A percentile compares a stretch with the other conserved stretches of the same genome.
These are phyloP conservation scores for Oryza glumipatula DNA, from an alignment of 176 grass and related monocot species.

Conservation along the genomic window DNA sequence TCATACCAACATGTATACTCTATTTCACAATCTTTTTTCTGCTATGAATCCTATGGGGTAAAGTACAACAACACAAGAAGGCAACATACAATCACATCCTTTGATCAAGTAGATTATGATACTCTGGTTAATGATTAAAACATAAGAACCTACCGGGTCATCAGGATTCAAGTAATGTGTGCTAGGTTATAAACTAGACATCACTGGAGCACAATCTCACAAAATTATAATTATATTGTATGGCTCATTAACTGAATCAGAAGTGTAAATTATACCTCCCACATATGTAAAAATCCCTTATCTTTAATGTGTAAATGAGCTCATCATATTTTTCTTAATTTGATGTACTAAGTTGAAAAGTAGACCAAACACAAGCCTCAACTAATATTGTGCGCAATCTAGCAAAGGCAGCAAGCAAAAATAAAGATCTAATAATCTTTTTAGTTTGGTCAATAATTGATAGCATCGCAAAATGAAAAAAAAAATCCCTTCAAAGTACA, in stretches of 20 bases:
- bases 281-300: neutral
- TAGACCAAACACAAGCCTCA: constrained; percentile 1
- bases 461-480: neutral
- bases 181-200: neutral
- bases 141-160: neutral
- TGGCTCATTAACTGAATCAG: constrained; percentile 10
- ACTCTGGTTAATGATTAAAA: neutral
- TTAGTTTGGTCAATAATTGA: neutral
- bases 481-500: constrained; percentile 12
- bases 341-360: neutral
- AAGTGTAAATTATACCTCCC: neutral
- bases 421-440: neutral
- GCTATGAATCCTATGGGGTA: constrained; percentile 15
- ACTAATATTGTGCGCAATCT: constrained; percentile 5
- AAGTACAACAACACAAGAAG: constrained; percentile 16
- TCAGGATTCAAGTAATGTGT: neutral
- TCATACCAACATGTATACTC: neutral
- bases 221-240: neutral
- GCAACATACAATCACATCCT: constrained; percentile 26
- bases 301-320: neutral
- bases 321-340: neutral
- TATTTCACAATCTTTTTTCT: neutral
- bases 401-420: constrained; percentile 3
- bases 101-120: constrained; percentile 14
- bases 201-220: neutral